A percentile compares a stretch with the other conserved stretches of the same genome.
phyloP scores from a whole-genome alignment of 2,329 filamentous ascomycete species.

The Fusarium zealandicum region DNA sequence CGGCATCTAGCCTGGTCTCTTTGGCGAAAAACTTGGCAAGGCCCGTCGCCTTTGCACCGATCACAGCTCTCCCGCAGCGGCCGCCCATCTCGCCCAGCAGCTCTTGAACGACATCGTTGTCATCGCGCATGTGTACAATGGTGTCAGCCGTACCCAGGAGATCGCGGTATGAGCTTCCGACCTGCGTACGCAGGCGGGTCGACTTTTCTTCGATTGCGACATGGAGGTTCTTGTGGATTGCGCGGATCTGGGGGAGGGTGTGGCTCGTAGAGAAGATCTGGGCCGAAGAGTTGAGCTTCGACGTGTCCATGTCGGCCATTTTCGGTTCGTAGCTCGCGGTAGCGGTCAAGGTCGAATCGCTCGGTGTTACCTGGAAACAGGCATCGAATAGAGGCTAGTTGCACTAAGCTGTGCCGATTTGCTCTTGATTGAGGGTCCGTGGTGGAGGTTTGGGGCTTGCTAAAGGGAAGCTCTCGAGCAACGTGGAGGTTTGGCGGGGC shows the following conservation, averaged over 20 bases:
- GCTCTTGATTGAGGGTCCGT: slow-evolving; percentile 11
- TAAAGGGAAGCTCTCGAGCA: slow-evolving; percentile 31
- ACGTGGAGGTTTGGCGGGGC: slow-evolving; percentile 40
- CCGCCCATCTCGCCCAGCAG: slow-evolving; percentile 76
- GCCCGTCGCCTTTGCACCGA: slow-evolving; percentile 71
- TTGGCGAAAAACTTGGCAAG: slow-evolving; percentile 55
- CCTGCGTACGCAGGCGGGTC: slow-evolving; percentile 67
- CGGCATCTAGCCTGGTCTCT: slow-evolving; percentile 40
- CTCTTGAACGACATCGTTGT: slow-evolving; percentile 77
- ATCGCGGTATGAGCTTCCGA: slow-evolving; percentile 79
- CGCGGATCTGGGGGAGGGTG: slow-evolving; percentile 69
- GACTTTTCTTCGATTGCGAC: slow-evolving; percentile 68
- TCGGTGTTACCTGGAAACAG: slow-evolving; percentile 2
- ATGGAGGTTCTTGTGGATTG: slow-evolving; percentile 67
- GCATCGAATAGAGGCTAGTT: slow-evolving; percentile 21
- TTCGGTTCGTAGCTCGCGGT: slow-evolving; percentile 20
- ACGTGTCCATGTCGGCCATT: slow-evolving; percentile 57
- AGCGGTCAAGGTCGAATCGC: background rate
- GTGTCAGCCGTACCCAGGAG: slow-evolving; percentile 90
- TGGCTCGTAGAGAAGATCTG: slow-evolving; percentile 63
- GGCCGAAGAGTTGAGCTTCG: slow-evolving; percentile 56
- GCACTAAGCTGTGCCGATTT: slow-evolving; percentile 2
- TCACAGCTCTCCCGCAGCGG: slow-evolving; percentile 75
- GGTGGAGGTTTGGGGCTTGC: slow-evolving; percentile 9
- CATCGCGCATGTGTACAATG: slow-evolving; percentile 87